Evolutionary conservation across 306 rosid genomes (phyloP).

Genomic region (Trichosanthes cucumerina): DNA sequence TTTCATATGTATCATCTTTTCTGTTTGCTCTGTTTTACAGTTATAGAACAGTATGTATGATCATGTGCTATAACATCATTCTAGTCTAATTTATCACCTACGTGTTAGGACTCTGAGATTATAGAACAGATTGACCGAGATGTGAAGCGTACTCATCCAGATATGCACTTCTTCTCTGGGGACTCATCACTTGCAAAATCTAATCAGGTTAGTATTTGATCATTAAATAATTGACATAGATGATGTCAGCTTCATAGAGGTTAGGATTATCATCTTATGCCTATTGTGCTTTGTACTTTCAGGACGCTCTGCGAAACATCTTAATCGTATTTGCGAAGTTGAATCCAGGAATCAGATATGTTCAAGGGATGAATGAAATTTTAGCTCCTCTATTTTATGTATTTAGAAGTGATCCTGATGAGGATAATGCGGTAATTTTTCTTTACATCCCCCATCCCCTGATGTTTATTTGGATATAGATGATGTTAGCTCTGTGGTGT

Average conservation of each 20-base stretch:
- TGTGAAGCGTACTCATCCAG: conserved; percentile 98
- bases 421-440: conserved; percentile 58
- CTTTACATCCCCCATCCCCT: neutral
- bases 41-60: neutral
- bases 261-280: neutral
- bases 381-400: conserved; percentile 91
- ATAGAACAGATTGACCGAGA: conserved; percentile 97
- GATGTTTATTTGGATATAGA: neutral
- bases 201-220: conserved; percentile 52
- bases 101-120: conserved; percentile 78
- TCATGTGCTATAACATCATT: neutral
- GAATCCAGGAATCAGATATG: conserved; percentile 97
- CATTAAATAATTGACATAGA: neutral
- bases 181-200: conserved; percentile 81
- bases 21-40: neutral
- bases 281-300: conserved; percentile 25
- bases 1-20: neutral
- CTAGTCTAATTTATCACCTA: conserved; percentile 13
- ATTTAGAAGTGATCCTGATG: conserved; percentile 80
- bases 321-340: conserved; percentile 83
- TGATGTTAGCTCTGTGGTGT: neutral
- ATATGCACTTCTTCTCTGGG: conserved; percentile 87
- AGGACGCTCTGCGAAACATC: conserved; percentile 79
- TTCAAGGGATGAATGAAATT: conserved; percentile 97
- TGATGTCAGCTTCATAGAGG: neutral